Conservation (phyloP, 768 basidiomycete species). For the Suillus weaverae region DNA sequence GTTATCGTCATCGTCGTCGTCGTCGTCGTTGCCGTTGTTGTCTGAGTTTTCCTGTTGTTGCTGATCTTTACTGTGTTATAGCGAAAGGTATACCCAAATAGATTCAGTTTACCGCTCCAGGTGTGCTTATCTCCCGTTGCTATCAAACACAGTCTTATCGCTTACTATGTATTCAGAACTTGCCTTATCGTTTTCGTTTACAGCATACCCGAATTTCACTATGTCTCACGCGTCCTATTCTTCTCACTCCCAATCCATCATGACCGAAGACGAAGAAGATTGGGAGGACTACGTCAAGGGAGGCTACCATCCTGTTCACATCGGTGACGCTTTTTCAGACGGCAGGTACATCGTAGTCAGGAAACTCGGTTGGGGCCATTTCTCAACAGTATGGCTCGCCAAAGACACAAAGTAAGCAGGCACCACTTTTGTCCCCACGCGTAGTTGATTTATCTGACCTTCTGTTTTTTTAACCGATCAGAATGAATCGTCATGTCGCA, state of each 20-base stretch:
- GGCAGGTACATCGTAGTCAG: conserved; percentile 88
- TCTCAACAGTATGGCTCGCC: conserved; percentile 91
- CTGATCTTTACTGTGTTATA: conserved; percentile 2
- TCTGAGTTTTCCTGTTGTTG: background rate
- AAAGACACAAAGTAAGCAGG: conserved; percentile 71
- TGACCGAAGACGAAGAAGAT: conserved; percentile 92
- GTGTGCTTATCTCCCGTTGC: conserved; percentile 31
- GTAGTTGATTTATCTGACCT: conserved; percentile 15
- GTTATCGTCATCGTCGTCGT: background rate
- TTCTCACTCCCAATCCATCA: conserved; percentile 71
- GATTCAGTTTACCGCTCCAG: conserved; percentile 11
- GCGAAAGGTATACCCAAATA: conserved; percentile 26
- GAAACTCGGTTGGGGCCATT: conserved; percentile 96
- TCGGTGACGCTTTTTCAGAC: conserved; percentile 87
- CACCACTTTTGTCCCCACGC: conserved; percentile 8
- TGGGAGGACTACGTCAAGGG: conserved; percentile 86
- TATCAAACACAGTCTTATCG: conserved; percentile 32
- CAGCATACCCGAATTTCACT: conserved; percentile 36
- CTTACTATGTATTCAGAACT: conserved; percentile 15
- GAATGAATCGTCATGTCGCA: conserved; percentile 94
- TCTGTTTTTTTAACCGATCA: conserved; percentile 34
- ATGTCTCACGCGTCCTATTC: conserved; percentile 79
- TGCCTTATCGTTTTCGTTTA: conserved; percentile 34
- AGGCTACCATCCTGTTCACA: conserved; percentile 91
- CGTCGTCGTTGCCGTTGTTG: background rate